phyloP scores from a whole-genome alignment of 169 alveolate genomes.

The Fabrea salina region DNA sequence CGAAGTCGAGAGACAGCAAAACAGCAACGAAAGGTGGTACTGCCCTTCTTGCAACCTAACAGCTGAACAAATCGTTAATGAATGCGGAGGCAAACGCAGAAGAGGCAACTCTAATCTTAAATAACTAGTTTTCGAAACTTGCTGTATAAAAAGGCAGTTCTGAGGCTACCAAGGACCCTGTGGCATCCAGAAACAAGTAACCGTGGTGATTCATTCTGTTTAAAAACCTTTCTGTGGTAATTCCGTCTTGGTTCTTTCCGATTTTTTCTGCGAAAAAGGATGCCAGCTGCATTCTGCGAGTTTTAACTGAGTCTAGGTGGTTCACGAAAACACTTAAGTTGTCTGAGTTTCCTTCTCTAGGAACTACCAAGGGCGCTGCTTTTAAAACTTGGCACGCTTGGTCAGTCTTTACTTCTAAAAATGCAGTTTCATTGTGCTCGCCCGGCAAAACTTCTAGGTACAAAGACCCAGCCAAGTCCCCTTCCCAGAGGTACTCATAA shows the following conservation, averaged over 20 bases:
- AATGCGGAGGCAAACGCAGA: too few relatives aligned
- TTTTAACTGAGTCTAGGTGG: slow-evolving; percentile 43
- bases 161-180: slow-evolving; percentile 44
- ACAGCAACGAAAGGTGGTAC: slow-evolving; percentile 25
- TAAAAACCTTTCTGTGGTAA: slow-evolving; percentile 43
- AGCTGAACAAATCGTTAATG: neutral
- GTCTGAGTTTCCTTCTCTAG: slow-evolving; percentile 17
- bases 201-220: slow-evolving; percentile 46
- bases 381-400: slow-evolving; percentile 41
- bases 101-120: neutral
- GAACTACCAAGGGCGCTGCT: slow-evolving; percentile 45
- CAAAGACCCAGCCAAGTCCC: slow-evolving; percentile 15
- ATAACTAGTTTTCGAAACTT: slow-evolving; percentile 15
- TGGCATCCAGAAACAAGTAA: slow-evolving; percentile 40
- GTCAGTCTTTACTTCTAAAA: slow-evolving; percentile 49
- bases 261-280: slow-evolving; percentile 40
- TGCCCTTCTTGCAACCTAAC: slow-evolving; percentile 9
- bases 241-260: slow-evolving; percentile 37
- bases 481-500: slow-evolving; percentile 39
- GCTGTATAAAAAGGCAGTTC: slow-evolving; percentile 52
- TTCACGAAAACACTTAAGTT: slow-evolving; percentile 36
- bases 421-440: slow-evolving; percentile 49
- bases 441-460: slow-evolving; percentile 46
- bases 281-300: slow-evolving; percentile 35
- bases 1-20: slow-evolving; percentile 6